Evolutionary conservation across 495 filamentous ascomycete species (phyloP).

Genomic region (Beverwykella pulmonaria): DNA sequence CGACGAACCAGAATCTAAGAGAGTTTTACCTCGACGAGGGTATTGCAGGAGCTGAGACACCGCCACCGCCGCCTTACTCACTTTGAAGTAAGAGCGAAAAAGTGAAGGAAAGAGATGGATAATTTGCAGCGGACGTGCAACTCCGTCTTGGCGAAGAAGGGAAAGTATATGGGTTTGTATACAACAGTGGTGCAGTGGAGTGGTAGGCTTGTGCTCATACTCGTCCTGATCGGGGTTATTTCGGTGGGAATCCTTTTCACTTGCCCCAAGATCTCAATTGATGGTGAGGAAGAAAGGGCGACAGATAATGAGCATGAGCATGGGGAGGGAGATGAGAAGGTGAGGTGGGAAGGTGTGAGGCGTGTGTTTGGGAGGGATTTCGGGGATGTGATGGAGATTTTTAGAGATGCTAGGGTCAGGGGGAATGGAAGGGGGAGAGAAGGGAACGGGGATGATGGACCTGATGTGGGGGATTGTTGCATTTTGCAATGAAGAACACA

Average conservation of each 20-base stretch:
- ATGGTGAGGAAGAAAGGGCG: neutral
- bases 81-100: slow-evolving; percentile 6
- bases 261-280: neutral
- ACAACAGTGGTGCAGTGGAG: neutral
- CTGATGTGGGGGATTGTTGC: slow-evolving; percentile 21
- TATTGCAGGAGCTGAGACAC: slow-evolving; percentile 10
- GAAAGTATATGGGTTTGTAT: neutral
- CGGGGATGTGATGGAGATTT: neutral
- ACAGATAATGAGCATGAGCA: neutral
- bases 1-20: neutral
- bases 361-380: neutral
- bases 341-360: neutral
- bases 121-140: neutral
- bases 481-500: slow-evolving; percentile 11
- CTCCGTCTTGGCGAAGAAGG: neutral
- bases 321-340: too few species aligned
- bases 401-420: neutral
- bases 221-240: neutral
- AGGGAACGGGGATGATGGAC: neutral
- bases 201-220: neutral
- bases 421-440: neutral
- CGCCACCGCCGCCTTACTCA: slow-evolving; percentile 28
- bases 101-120: slow-evolving; percentile 1
- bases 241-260: neutral
- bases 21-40: too few species aligned